Percentiles rank a stretch among this genome's conserved stretches.
phyloP scores from a whole-genome alignment of 257 asterid species.

The Penstemon eatonii region DNA sequence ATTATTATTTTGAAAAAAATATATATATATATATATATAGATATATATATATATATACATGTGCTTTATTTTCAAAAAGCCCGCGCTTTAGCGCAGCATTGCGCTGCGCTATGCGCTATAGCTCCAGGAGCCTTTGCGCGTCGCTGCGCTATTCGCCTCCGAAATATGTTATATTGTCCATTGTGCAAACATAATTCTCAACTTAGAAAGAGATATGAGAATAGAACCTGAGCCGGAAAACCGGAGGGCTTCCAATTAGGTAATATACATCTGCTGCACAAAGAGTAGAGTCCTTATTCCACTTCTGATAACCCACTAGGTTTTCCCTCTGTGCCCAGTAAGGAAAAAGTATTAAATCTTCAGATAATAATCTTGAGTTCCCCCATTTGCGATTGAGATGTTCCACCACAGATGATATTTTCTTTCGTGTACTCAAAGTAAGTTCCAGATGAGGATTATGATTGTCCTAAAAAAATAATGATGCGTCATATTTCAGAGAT shows the following conservation, averaged over 20 bases:
- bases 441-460: constrained; percentile 92
- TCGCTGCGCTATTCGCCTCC: too few relatives aligned
- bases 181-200: constrained; percentile 13
- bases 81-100: too few relatives aligned
- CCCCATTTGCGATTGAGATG: constrained; percentile 98
- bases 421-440: constrained; percentile 82
- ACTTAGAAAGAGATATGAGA: constrained; percentile 8
- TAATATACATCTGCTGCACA: constrained; percentile 84
- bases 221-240: constrained; percentile 87
- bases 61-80: too few relatives aligned
- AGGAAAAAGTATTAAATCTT: constrained; percentile 82
- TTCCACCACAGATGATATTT: constrained; percentile 84
- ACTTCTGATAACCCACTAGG: constrained; percentile 65
- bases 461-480: constrained; percentile 55
- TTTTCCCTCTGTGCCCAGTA: constrained; percentile 65
- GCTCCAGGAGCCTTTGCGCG: too few relatives aligned
- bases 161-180: constrained; percentile 26
- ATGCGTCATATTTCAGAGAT: background rate
- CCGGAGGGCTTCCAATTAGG: constrained; percentile 71
- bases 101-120: too few relatives aligned
- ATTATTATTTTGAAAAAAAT: too few relatives aligned
- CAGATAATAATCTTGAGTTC: constrained; percentile 45
- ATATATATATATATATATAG: too few relatives aligned
- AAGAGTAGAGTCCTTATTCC: constrained; percentile 81
- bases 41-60: too few relatives aligned